Percentiles rank a stretch among this genome's conserved stretches.
Conservation (phyloP, 257 asterid genomes). For the Solanum ossicruentum region DNA sequence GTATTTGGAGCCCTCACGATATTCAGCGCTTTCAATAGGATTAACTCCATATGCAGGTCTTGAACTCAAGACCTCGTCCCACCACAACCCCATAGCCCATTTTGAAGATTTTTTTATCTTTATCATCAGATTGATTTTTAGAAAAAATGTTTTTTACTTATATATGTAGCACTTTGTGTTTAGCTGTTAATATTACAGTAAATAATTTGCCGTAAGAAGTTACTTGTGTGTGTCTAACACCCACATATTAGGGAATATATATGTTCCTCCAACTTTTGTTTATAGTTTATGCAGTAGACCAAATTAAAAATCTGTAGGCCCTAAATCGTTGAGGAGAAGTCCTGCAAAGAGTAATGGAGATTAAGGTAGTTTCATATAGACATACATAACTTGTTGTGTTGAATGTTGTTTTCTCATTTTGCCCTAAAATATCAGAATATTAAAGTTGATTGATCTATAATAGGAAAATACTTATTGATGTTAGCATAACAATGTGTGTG, state of each 20-base stretch:
- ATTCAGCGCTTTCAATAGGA: too few species aligned
- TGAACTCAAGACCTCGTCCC: too few species aligned
- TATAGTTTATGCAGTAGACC: not conserved
- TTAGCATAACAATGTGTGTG: not conserved
- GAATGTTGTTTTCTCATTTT: not conserved
- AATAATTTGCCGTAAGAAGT: too few species aligned
- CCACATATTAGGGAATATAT: not conserved
- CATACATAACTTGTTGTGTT: not conserved
- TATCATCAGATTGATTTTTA: not conserved
- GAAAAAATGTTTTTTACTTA: not conserved
- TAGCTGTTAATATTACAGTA: too few species aligned
- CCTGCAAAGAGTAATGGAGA: not conserved
- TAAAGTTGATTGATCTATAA: not conserved
- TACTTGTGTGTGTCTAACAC: too few species aligned
- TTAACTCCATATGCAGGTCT: too few species aligned
- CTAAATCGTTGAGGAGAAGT: not conserved
- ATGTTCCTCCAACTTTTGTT: too few species aligned
- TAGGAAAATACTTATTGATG: not conserved
- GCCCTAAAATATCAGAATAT: not conserved
- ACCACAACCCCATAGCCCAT: too few species aligned
- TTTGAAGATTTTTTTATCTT: not conserved
- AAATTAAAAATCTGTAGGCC: not conserved
- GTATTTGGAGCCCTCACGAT: too few species aligned
- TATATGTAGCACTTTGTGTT: too few species aligned
- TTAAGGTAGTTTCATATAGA: not conserved